These are phyloP conservation scores for Lentithecium fluviatile DNA, from an alignment of 495 filamentous ascomycete genomes.

Conservation along the genomic window DNA sequence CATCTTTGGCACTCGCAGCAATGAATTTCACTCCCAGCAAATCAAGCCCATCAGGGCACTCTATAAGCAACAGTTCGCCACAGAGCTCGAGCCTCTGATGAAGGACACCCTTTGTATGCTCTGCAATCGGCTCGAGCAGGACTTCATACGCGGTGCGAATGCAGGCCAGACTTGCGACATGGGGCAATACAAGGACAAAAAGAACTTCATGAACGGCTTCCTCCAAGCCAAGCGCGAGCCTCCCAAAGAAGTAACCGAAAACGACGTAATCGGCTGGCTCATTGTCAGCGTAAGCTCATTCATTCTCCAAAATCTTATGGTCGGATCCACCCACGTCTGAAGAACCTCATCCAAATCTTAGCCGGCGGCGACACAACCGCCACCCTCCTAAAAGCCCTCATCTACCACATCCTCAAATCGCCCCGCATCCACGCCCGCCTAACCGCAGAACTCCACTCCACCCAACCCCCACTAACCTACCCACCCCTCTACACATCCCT, in stretches of 20 bases:
- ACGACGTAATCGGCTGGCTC: constrained; percentile 17
- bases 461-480: background rate
- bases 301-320: background rate
- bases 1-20: constrained; percentile 25
- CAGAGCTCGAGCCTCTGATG: constrained; percentile 22
- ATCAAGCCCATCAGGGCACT: constrained; percentile 21
- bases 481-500: background rate
- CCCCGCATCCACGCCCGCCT: constrained; percentile 6
- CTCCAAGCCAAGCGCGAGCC: constrained; percentile 15
- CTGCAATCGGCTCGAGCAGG: constrained; percentile 13
- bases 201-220: constrained; percentile 27
- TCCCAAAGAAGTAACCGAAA: constrained; percentile 9
- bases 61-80: background rate
- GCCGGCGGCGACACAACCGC: constrained; percentile 23
- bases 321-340: no score
- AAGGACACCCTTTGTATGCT: constrained; percentile 11
- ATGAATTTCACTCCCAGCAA: constrained; percentile 11
- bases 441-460: constrained; percentile 8
- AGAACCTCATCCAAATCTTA: constrained; percentile 6
- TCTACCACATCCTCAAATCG: constrained; percentile 23
- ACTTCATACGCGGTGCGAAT: constrained; percentile 16
- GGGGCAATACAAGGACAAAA: constrained; percentile 5
- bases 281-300: constrained; percentile 12
- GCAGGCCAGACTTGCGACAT: constrained; percentile 19
- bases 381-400: constrained; percentile 18